These are phyloP conservation scores for Micractinium conductrix DNA, from an alignment of 139 green algal genomes.

Conservation along the genomic window DNA sequence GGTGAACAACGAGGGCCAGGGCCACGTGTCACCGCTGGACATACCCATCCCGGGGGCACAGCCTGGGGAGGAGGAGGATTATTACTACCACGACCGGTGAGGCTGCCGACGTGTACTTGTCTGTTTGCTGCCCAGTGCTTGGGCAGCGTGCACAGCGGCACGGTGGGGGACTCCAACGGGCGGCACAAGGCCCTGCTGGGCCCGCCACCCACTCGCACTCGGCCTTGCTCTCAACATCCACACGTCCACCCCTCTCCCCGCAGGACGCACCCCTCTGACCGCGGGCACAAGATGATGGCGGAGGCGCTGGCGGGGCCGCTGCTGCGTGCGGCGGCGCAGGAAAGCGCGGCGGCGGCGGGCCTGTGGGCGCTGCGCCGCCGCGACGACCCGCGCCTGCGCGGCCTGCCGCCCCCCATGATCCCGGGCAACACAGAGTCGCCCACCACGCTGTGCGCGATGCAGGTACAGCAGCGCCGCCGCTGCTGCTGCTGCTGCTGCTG, in stretches of 20 bases:
- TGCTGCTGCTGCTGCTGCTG: too few species aligned
- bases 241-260: background rate
- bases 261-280: constrained; percentile 33
- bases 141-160: too few species aligned
- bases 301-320: constrained; percentile 29
- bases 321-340: background rate
- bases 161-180: too few species aligned
- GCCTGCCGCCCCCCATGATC: constrained; percentile 27
- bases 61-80: constrained; percentile 19
- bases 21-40: constrained; percentile 14
- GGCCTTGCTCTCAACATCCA: too few species aligned
- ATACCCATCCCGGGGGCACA: constrained; percentile 17
- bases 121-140: too few species aligned
- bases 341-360: background rate
- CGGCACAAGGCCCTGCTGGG: too few species aligned
- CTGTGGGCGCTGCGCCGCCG: background rate
- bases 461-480: too few species aligned
- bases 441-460: constrained; percentile 31
- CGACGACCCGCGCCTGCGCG: background rate
- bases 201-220: too few species aligned
- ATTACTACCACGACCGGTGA: constrained; percentile 30
- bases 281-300: constrained; percentile 29
- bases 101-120: background rate
- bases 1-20: constrained; percentile 17
- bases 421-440: constrained; percentile 22